Conservation (phyloP, 2,329 filamentous ascomycete genomes). For the Cytospora mali region DNA sequence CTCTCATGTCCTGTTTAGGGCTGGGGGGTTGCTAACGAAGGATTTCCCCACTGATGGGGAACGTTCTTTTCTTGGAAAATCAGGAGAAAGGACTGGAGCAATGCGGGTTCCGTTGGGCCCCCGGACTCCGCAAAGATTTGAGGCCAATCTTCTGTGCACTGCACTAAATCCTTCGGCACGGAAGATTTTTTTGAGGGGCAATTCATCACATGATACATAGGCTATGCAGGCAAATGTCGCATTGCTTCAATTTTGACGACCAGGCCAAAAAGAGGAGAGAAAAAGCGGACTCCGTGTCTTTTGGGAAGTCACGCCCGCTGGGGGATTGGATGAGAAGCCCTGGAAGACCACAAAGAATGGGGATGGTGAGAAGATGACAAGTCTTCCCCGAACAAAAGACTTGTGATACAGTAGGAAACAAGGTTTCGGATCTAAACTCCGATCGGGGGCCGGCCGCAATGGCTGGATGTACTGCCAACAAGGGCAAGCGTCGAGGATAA, state of each 20-base stretch:
- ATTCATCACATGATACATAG: slow-evolving; percentile 24
- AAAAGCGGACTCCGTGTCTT: neutral
- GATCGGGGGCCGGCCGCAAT: neutral
- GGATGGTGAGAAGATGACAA: neutral
- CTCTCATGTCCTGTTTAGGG: neutral
- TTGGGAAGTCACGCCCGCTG: neutral
- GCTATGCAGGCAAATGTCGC: slow-evolving; percentile 17
- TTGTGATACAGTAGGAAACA: neutral
- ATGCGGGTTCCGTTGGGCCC: neutral
- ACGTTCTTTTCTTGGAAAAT: neutral
- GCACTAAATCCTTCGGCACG: slow-evolving; percentile 10
- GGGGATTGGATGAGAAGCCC: neutral
- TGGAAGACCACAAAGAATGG: neutral
- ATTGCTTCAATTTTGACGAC: slow-evolving; percentile 1
- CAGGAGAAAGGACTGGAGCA: neutral
- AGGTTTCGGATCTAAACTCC: slow-evolving; percentile 11
- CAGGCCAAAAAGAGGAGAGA: neutral
- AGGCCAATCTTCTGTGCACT: slow-evolving; percentile 1
- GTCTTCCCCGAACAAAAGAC: neutral
- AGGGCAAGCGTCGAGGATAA: neutral
- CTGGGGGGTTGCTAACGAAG: neutral
- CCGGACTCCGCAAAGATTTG: neutral
- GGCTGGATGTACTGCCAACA: neutral
- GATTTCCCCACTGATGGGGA: neutral
- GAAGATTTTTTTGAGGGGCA: neutral